phyloP scores from a whole-genome alignment of 805 yeast species.

The Zygosaccharomyces lentus region DNA sequence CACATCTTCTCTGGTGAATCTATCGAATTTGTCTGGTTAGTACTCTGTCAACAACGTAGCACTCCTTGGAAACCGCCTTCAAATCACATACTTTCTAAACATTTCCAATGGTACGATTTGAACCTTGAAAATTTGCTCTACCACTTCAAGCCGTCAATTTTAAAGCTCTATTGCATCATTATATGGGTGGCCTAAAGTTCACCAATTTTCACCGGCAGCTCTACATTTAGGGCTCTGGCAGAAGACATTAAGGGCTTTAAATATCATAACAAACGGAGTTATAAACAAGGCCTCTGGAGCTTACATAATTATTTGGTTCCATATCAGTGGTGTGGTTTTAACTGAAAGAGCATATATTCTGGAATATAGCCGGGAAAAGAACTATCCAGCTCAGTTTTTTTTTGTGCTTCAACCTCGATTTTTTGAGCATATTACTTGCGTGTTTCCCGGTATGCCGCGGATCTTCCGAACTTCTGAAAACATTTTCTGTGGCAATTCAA shows the following conservation, averaged over 20 bases:
- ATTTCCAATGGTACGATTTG: not conserved
- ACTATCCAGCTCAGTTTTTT: too few relatives aligned
- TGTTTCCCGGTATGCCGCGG: too few relatives aligned
- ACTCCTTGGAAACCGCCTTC: too few relatives aligned
- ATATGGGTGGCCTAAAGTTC: not conserved
- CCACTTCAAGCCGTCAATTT: not conserved
- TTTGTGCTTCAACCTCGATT: too few relatives aligned
- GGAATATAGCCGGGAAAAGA: too few relatives aligned
- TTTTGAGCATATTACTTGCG: too few relatives aligned
- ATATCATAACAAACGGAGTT: not conserved
- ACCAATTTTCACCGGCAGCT: not conserved
- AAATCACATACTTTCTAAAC: constrained; percentile 5
- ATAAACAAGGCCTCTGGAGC: not conserved
- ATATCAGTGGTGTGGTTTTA: too few relatives aligned
- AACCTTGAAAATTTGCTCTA: not conserved
- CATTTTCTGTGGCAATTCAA: too few relatives aligned
- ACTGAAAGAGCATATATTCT: too few relatives aligned
- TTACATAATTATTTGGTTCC: too few relatives aligned
- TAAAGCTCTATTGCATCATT: too few relatives aligned
- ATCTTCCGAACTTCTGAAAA: too few relatives aligned
- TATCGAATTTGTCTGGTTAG: constrained; percentile 13
- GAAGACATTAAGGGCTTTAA: not conserved
- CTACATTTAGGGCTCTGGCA: not conserved
- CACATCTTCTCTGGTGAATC: constrained; percentile 78
- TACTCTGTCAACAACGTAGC: not conserved